A percentile compares a stretch with the other conserved stretches of the same genome.
These are phyloP conservation scores for Craterostigma plantagineum DNA, from an alignment of 257 asterid species.

Conservation along the genomic window DNA sequence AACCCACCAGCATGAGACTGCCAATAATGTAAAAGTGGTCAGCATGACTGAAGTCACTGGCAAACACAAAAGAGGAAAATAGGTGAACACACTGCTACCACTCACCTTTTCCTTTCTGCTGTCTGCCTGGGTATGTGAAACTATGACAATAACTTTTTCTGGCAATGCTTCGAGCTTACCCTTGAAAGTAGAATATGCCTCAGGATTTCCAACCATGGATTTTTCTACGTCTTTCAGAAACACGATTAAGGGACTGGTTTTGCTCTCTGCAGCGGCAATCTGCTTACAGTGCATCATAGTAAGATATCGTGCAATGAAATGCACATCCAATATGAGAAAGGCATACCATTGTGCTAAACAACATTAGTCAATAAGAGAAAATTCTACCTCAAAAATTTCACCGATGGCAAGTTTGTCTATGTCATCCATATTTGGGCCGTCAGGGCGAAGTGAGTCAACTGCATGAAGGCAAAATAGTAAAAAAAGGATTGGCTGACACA, in stretches of 20 bases:
- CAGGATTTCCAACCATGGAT: constrained; percentile 62
- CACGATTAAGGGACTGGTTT: constrained; percentile 64
- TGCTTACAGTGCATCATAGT: constrained; percentile 13
- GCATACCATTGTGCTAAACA: constrained; percentile 2
- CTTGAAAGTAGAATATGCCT: constrained; percentile 44
- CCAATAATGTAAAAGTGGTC: constrained; percentile 6
- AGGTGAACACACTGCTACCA: background rate
- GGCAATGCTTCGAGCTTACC: constrained; percentile 75
- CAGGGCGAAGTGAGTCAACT: background rate
- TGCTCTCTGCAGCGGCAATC: constrained; percentile 60
- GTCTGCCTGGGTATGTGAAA: constrained; percentile 59
- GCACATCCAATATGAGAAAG: constrained; percentile 4
- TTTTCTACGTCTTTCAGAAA: constrained; percentile 90
- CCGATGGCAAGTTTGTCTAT: no score
- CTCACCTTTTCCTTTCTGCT: constrained; percentile 75
- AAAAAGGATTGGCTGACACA: no score
- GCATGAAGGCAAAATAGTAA: background rate
- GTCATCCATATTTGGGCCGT: no score
- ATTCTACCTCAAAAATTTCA: no score
- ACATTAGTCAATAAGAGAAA: no score
- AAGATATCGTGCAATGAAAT: constrained; percentile 8
- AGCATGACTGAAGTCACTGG: constrained; percentile 1
- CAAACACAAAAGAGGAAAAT: no score
- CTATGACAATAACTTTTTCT: constrained; percentile 59
- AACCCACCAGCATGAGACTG: constrained; percentile 82